Base-by-base conservation (phyloP, 2,329 filamentous ascomycete species). In the Calcarisporium arbuscula region DNA sequence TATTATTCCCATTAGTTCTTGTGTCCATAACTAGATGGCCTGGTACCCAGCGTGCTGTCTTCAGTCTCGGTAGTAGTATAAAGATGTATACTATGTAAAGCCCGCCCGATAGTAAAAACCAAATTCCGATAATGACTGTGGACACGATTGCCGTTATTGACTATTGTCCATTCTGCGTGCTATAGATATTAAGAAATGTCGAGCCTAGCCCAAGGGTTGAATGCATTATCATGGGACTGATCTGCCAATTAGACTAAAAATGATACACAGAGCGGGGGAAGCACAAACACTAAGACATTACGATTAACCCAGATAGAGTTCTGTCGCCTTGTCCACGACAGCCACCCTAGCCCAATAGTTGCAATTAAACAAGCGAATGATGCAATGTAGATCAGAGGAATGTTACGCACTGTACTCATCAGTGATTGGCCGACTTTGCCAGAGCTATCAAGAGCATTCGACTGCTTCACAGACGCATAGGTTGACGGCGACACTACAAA, bases 241-340 rank as follows among this genome's bases (percentile, higher is more conserved):
- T 35, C 20, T 12, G 11, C n/a, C 23, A 17, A 15, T 9, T 22
- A 18, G 19, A n/a, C 20, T 9, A 15, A 21, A 35, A 12, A 25
- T 12, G 6, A 20, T n/a, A 29, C 14, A 21, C 10, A n/a, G 16
- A 17, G 8, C 8, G 6, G 31, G 9, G 8, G 20, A 16, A 26
- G n/a, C 7, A 30, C 33, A 29, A 22, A 35, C 33, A 35, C 26
- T 8, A 35, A 18, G n/a, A 35, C 18, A 23, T 35, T 29, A 5
- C 33, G 33, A 30, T 35, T 35, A 9, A 35, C 33, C 33, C 33
- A 35, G 14, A 35, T 23, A 19, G 21, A 29, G 26, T 35, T 35
- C 14, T 20, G 17, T 18, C 26, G 16, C 33, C 33, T 29, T 15
- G 19, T 26, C 18, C 17, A 19, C 33, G 26, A 35, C 16, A 35